These are phyloP conservation scores for Globisporangium cederbergense DNA, from an alignment of 352 stramenopile genomes.

Conservation along the genomic window DNA sequence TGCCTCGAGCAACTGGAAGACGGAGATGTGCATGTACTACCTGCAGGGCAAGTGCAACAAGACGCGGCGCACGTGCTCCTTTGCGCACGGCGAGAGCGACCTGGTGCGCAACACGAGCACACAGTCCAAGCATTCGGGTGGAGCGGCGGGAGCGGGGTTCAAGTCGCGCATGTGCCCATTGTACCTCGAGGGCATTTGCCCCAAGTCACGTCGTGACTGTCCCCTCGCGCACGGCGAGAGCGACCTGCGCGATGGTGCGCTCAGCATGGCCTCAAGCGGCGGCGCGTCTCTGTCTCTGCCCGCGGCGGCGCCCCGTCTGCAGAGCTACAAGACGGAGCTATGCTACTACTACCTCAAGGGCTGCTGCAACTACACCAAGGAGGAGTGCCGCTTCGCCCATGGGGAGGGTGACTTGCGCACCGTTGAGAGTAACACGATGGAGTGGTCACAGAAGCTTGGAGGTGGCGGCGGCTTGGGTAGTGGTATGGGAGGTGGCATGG, in stretches of 20 bases:
- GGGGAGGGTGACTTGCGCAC: constrained; percentile 76
- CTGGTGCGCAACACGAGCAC: constrained; percentile 39
- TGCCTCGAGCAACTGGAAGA: constrained; percentile 80
- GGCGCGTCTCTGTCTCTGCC: constrained; percentile 19
- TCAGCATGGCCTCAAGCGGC: constrained; percentile 16
- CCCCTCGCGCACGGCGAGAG: constrained; percentile 72
- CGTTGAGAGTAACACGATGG: constrained; percentile 78
- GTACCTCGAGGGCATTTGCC: constrained; percentile 69
- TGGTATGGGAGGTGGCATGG: constrained; percentile 17
- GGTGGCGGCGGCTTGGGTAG: constrained; percentile 17
- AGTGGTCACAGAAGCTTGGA: constrained; percentile 54
- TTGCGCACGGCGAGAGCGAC: constrained; percentile 82
- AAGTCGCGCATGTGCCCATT: constrained; percentile 80
- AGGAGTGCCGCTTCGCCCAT: constrained; percentile 86
- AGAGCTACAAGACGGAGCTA: constrained; percentile 89
- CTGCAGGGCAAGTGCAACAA: constrained; percentile 89
- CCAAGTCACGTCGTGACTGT: constrained; percentile 76
- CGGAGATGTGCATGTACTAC: constrained; percentile 88
- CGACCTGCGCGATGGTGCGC: constrained; percentile 60
- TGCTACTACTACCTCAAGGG: constrained; percentile 89
- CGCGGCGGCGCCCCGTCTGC: constrained; percentile 54
- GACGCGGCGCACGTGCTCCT: constrained; percentile 82
- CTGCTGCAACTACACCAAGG: constrained; percentile 87
- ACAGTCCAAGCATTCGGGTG: constrained; percentile 22
- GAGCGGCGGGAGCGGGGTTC: constrained; percentile 24